A percentile compares a stretch with the other conserved stretches of the same genome.
These are phyloP conservation scores for Suillus ampliporus DNA, from an alignment of 768 basidiomycete species.

Conservation along the genomic window DNA sequence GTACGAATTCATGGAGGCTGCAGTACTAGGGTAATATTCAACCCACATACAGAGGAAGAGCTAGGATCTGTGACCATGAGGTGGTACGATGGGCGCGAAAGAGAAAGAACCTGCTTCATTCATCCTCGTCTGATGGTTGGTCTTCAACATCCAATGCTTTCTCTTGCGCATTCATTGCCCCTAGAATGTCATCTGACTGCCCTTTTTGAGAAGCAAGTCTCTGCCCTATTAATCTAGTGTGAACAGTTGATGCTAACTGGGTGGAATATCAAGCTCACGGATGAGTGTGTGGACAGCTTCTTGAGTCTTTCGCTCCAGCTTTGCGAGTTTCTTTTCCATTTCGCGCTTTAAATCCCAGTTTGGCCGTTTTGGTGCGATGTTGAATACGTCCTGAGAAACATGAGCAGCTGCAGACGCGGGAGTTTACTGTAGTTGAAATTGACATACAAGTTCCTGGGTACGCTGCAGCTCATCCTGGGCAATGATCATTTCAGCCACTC, in stretches of 20 bases:
- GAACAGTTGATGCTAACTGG: constrained; percentile 15
- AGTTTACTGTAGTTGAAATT: constrained; percentile 8
- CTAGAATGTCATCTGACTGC: constrained; percentile 77
- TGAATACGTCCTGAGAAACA: constrained; percentile 79
- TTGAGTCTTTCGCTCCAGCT: constrained; percentile 89
- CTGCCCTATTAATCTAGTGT: constrained; percentile 59
- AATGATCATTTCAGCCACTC: constrained; percentile 84
- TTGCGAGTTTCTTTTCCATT: constrained; percentile 87
- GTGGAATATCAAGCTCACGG: constrained; percentile 57
- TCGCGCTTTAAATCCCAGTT: constrained; percentile 98
- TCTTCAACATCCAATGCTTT: constrained; percentile 57
- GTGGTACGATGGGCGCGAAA: not conserved
- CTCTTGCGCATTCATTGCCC: constrained; percentile 83
- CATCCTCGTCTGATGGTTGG: constrained; percentile 65
- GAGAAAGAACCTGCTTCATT: constrained; percentile 37
- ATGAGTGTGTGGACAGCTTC: constrained; percentile 93
- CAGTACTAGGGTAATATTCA: not conserved
- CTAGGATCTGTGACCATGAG: not conserved
- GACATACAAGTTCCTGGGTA: constrained; percentile 83
- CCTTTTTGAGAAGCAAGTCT: constrained; percentile 81
- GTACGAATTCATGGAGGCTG: not conserved
- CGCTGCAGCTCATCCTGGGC: constrained; percentile 85
- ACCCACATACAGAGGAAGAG: not conserved
- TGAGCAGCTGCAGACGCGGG: constrained; percentile 6
- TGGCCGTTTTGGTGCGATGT: constrained; percentile 95